phyloP scores from a whole-genome alignment of 208 protist species.

The Acanthamoeba culbertsoni region DNA sequence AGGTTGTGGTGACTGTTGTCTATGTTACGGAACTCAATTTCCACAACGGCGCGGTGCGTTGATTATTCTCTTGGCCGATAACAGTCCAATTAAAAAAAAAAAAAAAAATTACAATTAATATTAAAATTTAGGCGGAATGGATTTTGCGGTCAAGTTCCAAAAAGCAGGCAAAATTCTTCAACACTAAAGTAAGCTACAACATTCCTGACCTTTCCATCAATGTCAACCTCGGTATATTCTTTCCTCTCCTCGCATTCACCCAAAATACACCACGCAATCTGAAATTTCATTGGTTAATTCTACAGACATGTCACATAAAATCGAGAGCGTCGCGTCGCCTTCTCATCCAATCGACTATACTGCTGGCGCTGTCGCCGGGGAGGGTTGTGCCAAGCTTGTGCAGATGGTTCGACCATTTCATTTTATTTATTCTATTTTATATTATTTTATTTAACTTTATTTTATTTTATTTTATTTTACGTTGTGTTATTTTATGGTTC shows the following conservation, averaged over 20 bases:
- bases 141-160: background rate
- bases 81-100: background rate
- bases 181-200: background rate
- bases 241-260: background rate
- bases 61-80: background rate
- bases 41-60: background rate
- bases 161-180: background rate
- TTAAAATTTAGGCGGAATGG: background rate
- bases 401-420: background rate
- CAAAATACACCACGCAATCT: too few species aligned
- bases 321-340: background rate
- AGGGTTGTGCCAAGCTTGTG: background rate
- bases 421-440: background rate
- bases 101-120: background rate
- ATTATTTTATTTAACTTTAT: too few species aligned
- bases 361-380: background rate
- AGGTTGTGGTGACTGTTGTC: slow-evolving; percentile 20
- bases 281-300: background rate
- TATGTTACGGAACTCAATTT: slow-evolving; percentile 53
- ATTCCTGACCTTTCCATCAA: slow-evolving; percentile 3
- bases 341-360: slow-evolving; percentile 2
- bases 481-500: background rate
- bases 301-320: background rate
- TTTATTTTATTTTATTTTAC: too few species aligned
- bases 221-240: background rate